These are phyloP conservation scores for Aspergillus candidus DNA, from an alignment of 2,329 filamentous ascomycete genomes.

Conservation along the genomic window DNA sequence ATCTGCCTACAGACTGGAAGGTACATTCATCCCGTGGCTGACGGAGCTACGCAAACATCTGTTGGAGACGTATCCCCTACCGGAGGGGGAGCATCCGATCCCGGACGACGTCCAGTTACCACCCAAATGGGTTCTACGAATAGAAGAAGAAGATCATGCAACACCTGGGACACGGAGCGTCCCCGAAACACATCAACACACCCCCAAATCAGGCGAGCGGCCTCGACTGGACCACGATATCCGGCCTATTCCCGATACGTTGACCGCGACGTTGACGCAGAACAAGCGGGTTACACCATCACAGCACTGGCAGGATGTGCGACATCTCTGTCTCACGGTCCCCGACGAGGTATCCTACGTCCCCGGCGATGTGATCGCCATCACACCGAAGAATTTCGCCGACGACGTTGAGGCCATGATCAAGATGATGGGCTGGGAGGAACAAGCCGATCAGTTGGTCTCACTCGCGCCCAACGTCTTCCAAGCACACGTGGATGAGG, in stretches of 20 bases:
- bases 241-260: slow-evolving; percentile 54
- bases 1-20: slow-evolving; percentile 59
- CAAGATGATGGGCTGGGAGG: slow-evolving; percentile 69
- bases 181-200: slow-evolving; percentile 3
- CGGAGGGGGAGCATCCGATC: slow-evolving; percentile 61
- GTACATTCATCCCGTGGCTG: slow-evolving; percentile 73
- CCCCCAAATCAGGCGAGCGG: slow-evolving; percentile 10
- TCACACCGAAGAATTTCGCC: slow-evolving; percentile 83
- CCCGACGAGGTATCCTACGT: slow-evolving; percentile 43
- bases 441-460: slow-evolving; percentile 65
- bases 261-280: slow-evolving; percentile 53
- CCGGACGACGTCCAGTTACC: slow-evolving; percentile 67
- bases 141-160: slow-evolving; percentile 3
- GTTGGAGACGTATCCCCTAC: slow-evolving; percentile 62
- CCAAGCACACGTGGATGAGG: slow-evolving; percentile 18
- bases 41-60: slow-evolving; percentile 61
- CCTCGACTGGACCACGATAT: slow-evolving; percentile 36
- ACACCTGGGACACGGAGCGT: slow-evolving; percentile 1
- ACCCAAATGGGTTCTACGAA: slow-evolving; percentile 60
- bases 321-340: slow-evolving; percentile 61
- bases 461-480: slow-evolving; percentile 38
- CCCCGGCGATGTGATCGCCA: slow-evolving; percentile 73
- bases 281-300: slow-evolving; percentile 70
- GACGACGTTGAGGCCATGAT: slow-evolving; percentile 75
- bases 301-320: slow-evolving; percentile 89